phyloP scores from a whole-genome alignment of 176 grass and related monocot species.

The Ampelocalamus luodianensis region DNA sequence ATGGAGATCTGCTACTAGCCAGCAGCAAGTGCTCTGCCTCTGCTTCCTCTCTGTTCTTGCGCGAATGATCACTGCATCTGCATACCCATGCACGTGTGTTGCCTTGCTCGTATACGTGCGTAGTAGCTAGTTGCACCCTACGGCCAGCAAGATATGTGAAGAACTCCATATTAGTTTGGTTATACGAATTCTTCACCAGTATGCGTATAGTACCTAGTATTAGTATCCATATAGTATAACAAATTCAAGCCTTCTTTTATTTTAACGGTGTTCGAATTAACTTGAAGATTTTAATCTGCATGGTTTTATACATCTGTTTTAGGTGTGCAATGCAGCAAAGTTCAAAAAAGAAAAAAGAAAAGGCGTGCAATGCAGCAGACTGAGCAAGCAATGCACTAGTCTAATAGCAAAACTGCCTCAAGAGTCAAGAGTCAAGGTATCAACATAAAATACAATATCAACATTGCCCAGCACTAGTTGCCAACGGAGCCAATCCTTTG shows the following conservation, averaged over 20 bases:
- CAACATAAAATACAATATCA: not conserved
- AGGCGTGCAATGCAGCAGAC: not conserved
- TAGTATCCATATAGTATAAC: slow-evolving; percentile 32
- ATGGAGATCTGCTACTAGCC: slow-evolving; percentile 77
- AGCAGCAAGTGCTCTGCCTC: not conserved
- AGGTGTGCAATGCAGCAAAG: not conserved
- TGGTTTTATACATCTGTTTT: not conserved
- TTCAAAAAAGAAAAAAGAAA: too few relatives aligned
- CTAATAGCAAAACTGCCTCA: not conserved
- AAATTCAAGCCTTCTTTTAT: not conserved
- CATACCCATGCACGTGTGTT: not conserved
- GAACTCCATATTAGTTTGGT: slow-evolving; percentile 9
- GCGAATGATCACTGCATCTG: not conserved
- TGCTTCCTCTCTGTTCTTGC: not conserved
- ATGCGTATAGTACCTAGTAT: slow-evolving; percentile 32
- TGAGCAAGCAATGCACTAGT: not conserved
- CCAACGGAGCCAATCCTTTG: not conserved
- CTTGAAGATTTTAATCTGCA: not conserved
- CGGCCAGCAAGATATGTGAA: not conserved
- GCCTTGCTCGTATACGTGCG: not conserved
- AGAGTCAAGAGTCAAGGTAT: not conserved
- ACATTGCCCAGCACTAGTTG: not conserved
- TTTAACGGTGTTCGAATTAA: not conserved
- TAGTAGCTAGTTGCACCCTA: not conserved
- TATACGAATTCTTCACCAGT: not conserved